Base-by-base conservation (phyloP, 495 filamentous ascomycete species). In the Thermothielavioides terrestris region DNA sequence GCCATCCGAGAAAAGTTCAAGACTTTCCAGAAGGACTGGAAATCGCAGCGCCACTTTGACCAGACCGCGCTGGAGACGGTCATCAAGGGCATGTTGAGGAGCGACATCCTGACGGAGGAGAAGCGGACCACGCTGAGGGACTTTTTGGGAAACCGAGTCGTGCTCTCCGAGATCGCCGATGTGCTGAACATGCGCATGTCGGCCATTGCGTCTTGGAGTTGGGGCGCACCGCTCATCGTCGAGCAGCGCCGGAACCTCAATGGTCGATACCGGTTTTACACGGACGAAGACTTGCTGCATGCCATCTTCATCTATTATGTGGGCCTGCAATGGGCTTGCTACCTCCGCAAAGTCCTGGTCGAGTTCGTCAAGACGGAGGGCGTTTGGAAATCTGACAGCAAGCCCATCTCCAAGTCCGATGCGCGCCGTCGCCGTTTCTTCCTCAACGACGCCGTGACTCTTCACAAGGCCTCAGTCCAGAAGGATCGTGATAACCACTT, bases 181-280 rank as follows among this genome's bases (percentile, higher is more conserved):
- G 81, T 86, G 11, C 63, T 87, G 36, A 86, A 84, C 61, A 83
- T 86, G 77, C 70, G 80, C 23, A 73, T 84, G 51, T 70, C 76
- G 0, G 66, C 74, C 10, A 59, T 84, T 5, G 67, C 73, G 4
- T 70, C 64, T 21, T 87, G 83, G 83, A 52, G 58, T 11, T 86
- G 81, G 82, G 71, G 69, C 8, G 46, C 60, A 1, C 59, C 55
- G 3, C 39, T 50, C 12, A 27, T 53, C 15, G 55, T 64, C 30
- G 58, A 65, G 18, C 53, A 62, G 40, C 75, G 81, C 18, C 75
- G 76, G 12, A 78, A 84, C 42, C 62, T 86, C 37, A 87, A 84
- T 59, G 81, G 83, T 0, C 78, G 79, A 50, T 85, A 84, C 51
- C 73, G 77, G 0, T 72, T 86, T n/a, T 78, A 72, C 60, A 78